Conservation (phyloP, 225 moss, liverwort and hornwort genomes). For the Climacium dendroides region DNA sequence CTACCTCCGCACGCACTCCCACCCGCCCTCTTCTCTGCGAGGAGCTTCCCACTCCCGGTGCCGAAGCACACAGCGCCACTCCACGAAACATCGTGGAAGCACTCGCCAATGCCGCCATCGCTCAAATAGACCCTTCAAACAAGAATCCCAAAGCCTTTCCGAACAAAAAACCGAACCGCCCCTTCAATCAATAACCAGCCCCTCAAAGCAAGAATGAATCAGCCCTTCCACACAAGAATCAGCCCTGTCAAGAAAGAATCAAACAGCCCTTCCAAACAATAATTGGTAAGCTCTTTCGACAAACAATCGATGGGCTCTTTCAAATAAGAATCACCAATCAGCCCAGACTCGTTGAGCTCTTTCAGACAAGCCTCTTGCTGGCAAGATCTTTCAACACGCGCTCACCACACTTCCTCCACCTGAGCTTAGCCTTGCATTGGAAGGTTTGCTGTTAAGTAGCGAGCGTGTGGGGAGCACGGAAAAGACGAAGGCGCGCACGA, state of each 20-base stretch:
- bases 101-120: constrained; percentile 29
- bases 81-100: constrained; percentile 15
- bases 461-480: constrained; percentile 21
- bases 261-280: too few relatives aligned
- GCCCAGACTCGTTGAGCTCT: not conserved
- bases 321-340: not conserved
- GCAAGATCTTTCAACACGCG: not conserved
- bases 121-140: not conserved
- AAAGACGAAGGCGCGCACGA: constrained; percentile 7
- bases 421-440: not conserved
- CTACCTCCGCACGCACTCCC: constrained; percentile 51
- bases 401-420: not conserved
- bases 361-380: not conserved
- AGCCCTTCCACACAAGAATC: too few relatives aligned
- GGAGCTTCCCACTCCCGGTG: not conserved
- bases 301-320: not conserved
- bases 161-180: not conserved
- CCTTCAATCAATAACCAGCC: not conserved
- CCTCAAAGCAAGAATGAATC: not conserved
- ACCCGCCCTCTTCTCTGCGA: not conserved
- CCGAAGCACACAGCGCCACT: not conserved
- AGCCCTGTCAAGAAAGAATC: too few relatives aligned
- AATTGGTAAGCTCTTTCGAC: not conserved
- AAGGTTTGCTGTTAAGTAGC: not conserved
- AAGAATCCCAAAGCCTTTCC: not conserved